A percentile compares a stretch with the other conserved stretches of the same genome.
These are phyloP conservation scores for Nannochloris sp. DNA, from an alignment of 139 green algal genomes.

Conservation along the genomic window DNA sequence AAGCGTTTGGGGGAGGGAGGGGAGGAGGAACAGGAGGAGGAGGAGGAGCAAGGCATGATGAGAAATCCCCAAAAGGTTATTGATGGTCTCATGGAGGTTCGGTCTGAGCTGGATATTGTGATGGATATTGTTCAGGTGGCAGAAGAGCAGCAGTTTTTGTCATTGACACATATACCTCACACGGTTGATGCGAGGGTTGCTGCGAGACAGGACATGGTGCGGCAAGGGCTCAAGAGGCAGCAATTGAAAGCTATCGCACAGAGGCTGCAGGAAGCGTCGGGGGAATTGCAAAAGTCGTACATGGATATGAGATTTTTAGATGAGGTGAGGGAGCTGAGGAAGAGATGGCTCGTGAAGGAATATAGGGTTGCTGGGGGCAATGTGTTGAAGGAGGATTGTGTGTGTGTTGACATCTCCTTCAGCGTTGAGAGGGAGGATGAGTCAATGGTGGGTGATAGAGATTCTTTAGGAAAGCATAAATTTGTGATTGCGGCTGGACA, in stretches of 20 bases:
- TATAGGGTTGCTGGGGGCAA: conserved; percentile 1
- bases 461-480: background rate
- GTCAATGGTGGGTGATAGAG: background rate
- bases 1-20: background rate
- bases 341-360: background rate
- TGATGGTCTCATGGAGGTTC: conserved; percentile 15
- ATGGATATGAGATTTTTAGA: background rate
- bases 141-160: conserved; percentile 32
- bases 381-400: background rate
- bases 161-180: background rate
- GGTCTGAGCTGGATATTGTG: conserved; percentile 27
- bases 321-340: background rate
- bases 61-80: conserved; percentile 14
- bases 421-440: background rate
- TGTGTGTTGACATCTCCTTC: background rate
- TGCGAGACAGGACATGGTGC: no score
- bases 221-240: no score
- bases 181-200: background rate
- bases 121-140: conserved; percentile 19
- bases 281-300: no score
- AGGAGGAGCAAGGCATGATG: background rate
- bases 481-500: background rate
- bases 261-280: no score
- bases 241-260: no score
- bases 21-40: background rate